These are phyloP conservation scores for Spathaspora gorwiae DNA, from an alignment of 805 yeast species.

Conservation along the genomic window DNA sequence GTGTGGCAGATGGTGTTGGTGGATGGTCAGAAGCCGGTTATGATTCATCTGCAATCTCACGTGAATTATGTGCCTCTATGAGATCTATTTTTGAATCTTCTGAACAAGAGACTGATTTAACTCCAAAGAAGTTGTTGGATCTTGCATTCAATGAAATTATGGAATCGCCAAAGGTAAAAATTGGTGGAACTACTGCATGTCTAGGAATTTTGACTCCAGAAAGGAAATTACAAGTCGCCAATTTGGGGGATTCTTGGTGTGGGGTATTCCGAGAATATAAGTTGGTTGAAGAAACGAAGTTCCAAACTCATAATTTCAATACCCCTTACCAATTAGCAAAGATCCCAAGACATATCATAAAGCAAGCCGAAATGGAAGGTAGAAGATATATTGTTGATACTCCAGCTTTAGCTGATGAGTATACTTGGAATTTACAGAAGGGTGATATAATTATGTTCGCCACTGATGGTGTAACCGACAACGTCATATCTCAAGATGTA, in stretches of 20 bases:
- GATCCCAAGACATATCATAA: slow-evolving; percentile 60
- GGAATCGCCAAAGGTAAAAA: slow-evolving; percentile 58
- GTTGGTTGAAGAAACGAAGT: slow-evolving; percentile 60
- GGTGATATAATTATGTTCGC: slow-evolving; percentile 81
- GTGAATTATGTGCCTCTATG: slow-evolving; percentile 66
- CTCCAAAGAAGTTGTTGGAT: slow-evolving; percentile 48
- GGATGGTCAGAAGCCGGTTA: slow-evolving; percentile 94
- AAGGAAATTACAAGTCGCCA: slow-evolving; percentile 61
- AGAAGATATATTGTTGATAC: slow-evolving; percentile 64
- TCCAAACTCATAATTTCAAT: slow-evolving; percentile 83
- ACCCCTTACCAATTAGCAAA: slow-evolving; percentile 90
- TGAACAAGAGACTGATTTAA: slow-evolving; percentile 10
- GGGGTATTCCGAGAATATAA: slow-evolving; percentile 69
- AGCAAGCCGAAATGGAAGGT: slow-evolving; percentile 50
- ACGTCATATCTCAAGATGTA: slow-evolving; percentile 68
- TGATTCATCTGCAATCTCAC: slow-evolving; percentile 82
- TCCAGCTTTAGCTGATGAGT: slow-evolving; percentile 66
- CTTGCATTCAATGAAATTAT: slow-evolving; percentile 53
- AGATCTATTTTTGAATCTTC: slow-evolving; percentile 28
- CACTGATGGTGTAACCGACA: slow-evolving; percentile 92
- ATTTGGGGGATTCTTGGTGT: slow-evolving; percentile 94
- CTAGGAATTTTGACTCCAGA: slow-evolving; percentile 63
- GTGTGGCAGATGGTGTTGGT: slow-evolving; percentile 95
- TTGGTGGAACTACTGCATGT: slow-evolving; percentile 94
- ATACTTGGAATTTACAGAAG: slow-evolving; percentile 57